Evolutionary conservation across 2,329 filamentous ascomycete species (phyloP).

Genomic region (Aspergillus novofumigatus): DNA sequence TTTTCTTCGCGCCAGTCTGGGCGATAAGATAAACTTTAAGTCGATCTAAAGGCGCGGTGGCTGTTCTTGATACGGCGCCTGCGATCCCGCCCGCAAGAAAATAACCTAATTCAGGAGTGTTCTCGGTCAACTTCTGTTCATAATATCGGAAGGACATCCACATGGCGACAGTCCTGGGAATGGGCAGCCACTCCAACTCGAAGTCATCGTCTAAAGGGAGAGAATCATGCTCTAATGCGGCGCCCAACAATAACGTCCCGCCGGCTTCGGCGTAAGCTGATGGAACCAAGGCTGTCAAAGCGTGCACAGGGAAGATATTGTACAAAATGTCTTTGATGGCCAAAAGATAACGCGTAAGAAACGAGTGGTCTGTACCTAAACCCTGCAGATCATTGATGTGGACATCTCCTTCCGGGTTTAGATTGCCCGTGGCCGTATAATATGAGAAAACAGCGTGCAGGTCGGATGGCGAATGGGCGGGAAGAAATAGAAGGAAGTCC

Average conservation of each 20-base stretch:
- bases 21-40: constrained; percentile 97
- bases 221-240: constrained; percentile 27
- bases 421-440: constrained; percentile 81
- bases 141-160: constrained; percentile 42
- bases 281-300: constrained; percentile 28
- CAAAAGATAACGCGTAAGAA: constrained; percentile 35
- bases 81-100: constrained; percentile 93
- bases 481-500: constrained; percentile 90
- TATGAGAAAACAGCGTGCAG: constrained; percentile 83
- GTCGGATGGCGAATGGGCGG: constrained; percentile 55
- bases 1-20: constrained; percentile 64
- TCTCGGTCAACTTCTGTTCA: constrained; percentile 45
- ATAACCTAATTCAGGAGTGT: constrained; percentile 67
- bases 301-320: constrained; percentile 31
- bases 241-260: constrained; percentile 20
- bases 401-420: constrained; percentile 93
- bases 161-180: constrained; percentile 40
- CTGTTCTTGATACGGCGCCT: constrained; percentile 90
- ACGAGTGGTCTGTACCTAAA: constrained; percentile 67
- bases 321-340: constrained; percentile 33
- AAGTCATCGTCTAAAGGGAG: constrained; percentile 30
- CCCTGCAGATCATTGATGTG: constrained; percentile 88
- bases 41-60: constrained; percentile 92
- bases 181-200: constrained; percentile 40
- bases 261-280: constrained; percentile 31